A percentile compares a stretch with the other conserved stretches of the same genome.
Conservation (phyloP, 768 basidiomycete species). For the Xerocomellus chrysenteron region DNA sequence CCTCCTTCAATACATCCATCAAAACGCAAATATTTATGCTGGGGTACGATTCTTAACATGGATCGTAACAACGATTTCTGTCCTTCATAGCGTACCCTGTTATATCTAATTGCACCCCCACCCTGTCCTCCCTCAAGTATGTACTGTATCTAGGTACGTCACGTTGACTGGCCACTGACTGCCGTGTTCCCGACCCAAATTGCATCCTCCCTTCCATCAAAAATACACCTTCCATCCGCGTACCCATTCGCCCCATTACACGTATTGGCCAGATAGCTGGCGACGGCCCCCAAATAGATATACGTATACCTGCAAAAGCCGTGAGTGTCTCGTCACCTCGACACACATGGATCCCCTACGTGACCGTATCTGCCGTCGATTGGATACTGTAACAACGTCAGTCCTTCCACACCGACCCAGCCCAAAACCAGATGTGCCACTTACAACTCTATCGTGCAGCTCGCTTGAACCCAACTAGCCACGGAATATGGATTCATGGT, state of each 20-base stretch:
- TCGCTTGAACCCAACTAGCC: not conserved
- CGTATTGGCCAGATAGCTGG: not conserved
- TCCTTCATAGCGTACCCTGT: too few species aligned
- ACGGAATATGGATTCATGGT: not conserved
- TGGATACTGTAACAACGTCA: constrained; percentile 1
- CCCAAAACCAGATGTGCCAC: not conserved
- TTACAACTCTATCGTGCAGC: constrained; percentile 8
- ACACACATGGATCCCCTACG: not conserved
- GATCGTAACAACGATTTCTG: too few species aligned
- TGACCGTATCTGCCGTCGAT: constrained; percentile 5
- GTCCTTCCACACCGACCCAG: not conserved
- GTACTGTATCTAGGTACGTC: not conserved
- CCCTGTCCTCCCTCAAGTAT: too few species aligned
- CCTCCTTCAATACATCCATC: not conserved
- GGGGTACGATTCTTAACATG: not conserved
- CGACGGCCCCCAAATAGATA: not conserved
- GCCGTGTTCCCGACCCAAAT: constrained; percentile 4
- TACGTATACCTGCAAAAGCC: constrained; percentile 5
- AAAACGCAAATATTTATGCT: not conserved
- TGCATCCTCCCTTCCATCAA: constrained; percentile 1
- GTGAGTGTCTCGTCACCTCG: not conserved
- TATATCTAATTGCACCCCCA: too few species aligned
- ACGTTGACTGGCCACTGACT: not conserved
- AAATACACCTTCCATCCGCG: constrained; percentile 3
- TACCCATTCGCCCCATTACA: not conserved